Percentiles rank a stretch among this genome's conserved stretches.
Evolutionary conservation across 768 basidiomycete species (phyloP).

Genomic region (Lentinula detonsa): DNA sequence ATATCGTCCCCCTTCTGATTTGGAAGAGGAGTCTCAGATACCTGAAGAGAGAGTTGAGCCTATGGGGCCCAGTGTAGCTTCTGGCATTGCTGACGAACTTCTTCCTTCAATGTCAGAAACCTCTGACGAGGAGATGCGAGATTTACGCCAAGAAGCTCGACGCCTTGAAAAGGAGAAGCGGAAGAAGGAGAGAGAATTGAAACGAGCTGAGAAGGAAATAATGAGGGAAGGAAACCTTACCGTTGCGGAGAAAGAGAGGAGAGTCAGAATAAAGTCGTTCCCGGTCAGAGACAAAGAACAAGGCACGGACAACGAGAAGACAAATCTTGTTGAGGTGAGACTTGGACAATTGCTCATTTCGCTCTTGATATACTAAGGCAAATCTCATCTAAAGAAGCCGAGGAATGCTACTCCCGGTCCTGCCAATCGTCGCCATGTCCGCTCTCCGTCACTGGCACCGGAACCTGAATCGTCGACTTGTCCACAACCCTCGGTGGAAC

Average conservation of each 20-base stretch:
- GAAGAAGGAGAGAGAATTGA: background rate
- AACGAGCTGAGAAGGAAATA: background rate
- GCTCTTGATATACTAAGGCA: background rate
- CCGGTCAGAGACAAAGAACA: background rate
- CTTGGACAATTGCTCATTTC: background rate
- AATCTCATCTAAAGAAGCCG: background rate
- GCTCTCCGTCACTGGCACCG: background rate
- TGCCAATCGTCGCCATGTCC: background rate
- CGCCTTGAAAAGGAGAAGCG: background rate
- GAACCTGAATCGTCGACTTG: background rate
- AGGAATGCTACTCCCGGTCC: background rate
- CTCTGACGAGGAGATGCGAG: slow-evolving; percentile 2
- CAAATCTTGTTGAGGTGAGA: background rate
- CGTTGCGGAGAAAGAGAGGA: background rate
- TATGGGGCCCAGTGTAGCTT: background rate
- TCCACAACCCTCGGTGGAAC: background rate
- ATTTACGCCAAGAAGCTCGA: background rate
- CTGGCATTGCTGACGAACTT: background rate
- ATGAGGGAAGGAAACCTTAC: background rate
- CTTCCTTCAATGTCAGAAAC: background rate
- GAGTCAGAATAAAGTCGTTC: background rate
- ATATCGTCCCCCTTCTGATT: background rate
- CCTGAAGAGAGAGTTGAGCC: background rate
- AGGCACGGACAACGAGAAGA: background rate
- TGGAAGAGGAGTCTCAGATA: background rate